Evolutionary conservation across 2,329 filamentous ascomycete genomes (phyloP).

Genomic region (Zopfia rhizophila): DNA sequence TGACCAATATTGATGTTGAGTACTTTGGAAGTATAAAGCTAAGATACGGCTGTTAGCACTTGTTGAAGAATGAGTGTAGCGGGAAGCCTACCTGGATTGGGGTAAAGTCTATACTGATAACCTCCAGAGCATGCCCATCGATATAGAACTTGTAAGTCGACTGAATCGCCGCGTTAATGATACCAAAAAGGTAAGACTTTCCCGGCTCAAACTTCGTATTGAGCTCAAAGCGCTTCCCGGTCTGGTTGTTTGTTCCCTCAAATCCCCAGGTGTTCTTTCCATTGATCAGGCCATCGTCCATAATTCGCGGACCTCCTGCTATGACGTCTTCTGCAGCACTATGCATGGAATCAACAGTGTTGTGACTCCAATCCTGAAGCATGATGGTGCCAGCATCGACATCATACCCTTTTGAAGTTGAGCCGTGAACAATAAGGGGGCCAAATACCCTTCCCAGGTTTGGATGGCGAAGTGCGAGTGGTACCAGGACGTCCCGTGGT

Average conservation of each 20-base stretch:
- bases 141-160: constrained; percentile 57
- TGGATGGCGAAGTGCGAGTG: constrained; percentile 50
- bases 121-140: constrained; percentile 52
- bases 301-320: constrained; percentile 32
- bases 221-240: constrained; percentile 39
- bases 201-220: constrained; percentile 33
- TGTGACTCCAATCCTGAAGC: constrained; percentile 53
- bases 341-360: constrained; percentile 43
- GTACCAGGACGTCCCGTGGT: constrained; percentile 49
- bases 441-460: constrained; percentile 53
- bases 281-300: constrained; percentile 56
- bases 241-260: constrained; percentile 25
- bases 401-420: constrained; percentile 48
- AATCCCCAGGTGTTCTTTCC: constrained; percentile 50
- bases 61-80: background rate
- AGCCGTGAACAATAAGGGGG: constrained; percentile 52
- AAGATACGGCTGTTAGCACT: background rate
- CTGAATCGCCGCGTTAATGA: constrained; percentile 50
- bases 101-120: constrained; percentile 52
- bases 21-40: constrained; percentile 49
- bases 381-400: constrained; percentile 51
- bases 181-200: constrained; percentile 40
- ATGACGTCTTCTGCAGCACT: constrained; percentile 27
- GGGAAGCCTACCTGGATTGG: constrained; percentile 35
- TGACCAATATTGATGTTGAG: constrained; percentile 50